A percentile compares a stretch with the other conserved stretches of the same genome.
phyloP scores from a whole-genome alignment of 1,139 yeast species.

The Lodderomyces margitis region DNA sequence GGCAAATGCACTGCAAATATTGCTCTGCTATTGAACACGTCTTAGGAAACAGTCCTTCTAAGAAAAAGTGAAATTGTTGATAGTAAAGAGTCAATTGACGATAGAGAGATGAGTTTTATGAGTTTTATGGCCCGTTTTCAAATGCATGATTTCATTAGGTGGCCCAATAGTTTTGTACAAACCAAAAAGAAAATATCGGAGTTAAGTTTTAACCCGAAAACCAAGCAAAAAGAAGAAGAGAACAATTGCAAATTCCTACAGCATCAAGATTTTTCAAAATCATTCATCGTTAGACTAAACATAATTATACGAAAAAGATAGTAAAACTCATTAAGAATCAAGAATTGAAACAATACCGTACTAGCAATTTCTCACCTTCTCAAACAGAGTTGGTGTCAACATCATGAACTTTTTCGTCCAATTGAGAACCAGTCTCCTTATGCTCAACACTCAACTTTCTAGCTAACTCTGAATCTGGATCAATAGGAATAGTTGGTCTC shows the following conservation, averaged over 20 bases:
- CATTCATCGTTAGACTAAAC: background rate
- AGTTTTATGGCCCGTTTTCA: background rate
- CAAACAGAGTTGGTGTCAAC: slow-evolving; percentile 2
- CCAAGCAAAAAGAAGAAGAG: background rate
- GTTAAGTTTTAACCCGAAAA: background rate
- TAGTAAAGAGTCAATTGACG: too few species aligned
- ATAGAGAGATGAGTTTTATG: background rate
- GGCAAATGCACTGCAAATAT: background rate
- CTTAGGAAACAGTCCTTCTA: background rate
- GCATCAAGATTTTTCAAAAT: background rate
- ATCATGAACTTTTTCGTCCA: slow-evolving; percentile 3
- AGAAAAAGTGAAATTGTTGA: background rate
- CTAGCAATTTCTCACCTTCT: background rate
- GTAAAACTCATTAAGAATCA: too few species aligned
- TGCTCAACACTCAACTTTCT: slow-evolving; percentile 36
- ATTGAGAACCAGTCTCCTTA: slow-evolving; percentile 1
- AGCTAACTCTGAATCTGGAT: slow-evolving; percentile 41
- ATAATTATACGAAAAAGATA: too few species aligned
- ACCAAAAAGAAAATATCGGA: background rate
- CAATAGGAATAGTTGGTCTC: slow-evolving; percentile 40
- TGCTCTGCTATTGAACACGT: too few species aligned
- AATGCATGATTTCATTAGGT: background rate
- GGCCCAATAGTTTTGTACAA: background rate
- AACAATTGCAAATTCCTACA: too few species aligned
- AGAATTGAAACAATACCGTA: background rate